Conservation (phyloP, 805 yeast genomes). For the Sugiyamaella boreocaroliniensis region DNA sequence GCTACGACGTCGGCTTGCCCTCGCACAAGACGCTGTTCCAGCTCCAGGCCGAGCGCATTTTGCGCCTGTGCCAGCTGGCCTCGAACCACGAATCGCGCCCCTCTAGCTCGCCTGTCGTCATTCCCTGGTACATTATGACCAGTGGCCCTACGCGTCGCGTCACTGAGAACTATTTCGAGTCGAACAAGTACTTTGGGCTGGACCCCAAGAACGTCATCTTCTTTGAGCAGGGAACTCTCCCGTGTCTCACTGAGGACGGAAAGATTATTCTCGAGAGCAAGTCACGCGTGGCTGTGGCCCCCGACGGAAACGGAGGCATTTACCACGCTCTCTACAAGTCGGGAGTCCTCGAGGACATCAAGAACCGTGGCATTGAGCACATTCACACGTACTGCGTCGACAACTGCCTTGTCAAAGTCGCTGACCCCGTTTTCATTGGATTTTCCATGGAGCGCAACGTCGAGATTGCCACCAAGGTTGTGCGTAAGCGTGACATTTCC, state of each 20-base stretch:
- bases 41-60: conserved; percentile 82
- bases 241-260: conserved; percentile 75
- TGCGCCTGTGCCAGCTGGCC: conserved; percentile 55
- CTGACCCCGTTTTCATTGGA: conserved; percentile 87
- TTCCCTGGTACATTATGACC: conserved; percentile 94
- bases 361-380: conserved; percentile 66
- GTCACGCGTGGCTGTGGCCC: conserved; percentile 65
- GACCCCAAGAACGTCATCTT: conserved; percentile 53
- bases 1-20: conserved; percentile 81
- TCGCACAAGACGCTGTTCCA: conserved; percentile 81
- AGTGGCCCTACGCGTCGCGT: conserved; percentile 74
- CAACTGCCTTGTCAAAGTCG: conserved; percentile 83
- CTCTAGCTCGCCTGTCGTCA: conserved; percentile 24
- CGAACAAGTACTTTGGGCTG: conserved; percentile 68
- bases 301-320: conserved; percentile 97
- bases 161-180: conserved; percentile 65
- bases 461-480: conserved; percentile 87
- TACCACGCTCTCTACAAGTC: conserved; percentile 72
- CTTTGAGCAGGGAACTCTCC: conserved; percentile 92
- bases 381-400: conserved; percentile 97
- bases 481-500: conserved; percentile 77
- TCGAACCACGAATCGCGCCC: conserved; percentile 20
- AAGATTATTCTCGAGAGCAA: conserved; percentile 58
- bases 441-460: conserved; percentile 63
- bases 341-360: conserved; percentile 62